phyloP scores from a whole-genome alignment of 495 filamentous ascomycete species.

The Wilcoxina mikolae region DNA sequence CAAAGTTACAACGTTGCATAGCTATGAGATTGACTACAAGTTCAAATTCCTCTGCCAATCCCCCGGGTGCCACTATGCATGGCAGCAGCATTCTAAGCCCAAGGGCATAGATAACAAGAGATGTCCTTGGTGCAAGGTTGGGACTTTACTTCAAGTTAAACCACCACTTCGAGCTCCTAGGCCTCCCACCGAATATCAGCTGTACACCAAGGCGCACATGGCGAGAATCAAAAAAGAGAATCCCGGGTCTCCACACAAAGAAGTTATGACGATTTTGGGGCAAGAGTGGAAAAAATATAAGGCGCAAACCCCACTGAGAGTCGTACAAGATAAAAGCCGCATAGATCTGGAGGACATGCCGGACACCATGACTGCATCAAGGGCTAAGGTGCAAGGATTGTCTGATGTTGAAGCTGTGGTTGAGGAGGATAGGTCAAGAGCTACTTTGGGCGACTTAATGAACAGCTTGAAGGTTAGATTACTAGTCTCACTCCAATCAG shows the following conservation, averaged over 20 bases:
- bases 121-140: conserved; percentile 54
- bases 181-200: conserved; percentile 44
- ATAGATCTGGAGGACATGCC: too few species aligned
- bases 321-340: neutral
- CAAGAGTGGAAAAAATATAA: neutral
- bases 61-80: conserved; percentile 46
- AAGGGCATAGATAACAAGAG: conserved; percentile 49
- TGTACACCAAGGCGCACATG: conserved; percentile 54
- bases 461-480: too few species aligned
- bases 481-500: too few species aligned
- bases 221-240: conserved; percentile 39
- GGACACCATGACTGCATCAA: too few species aligned
- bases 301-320: conserved; percentile 1
- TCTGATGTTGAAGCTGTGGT: too few species aligned
- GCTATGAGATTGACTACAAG: conserved; percentile 76
- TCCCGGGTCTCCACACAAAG: conserved; percentile 41
- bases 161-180: conserved; percentile 48
- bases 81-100: conserved; percentile 68
- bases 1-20: conserved; percentile 70
- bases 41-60: conserved; percentile 64
- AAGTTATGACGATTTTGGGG: conserved; percentile 44
- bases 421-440: too few species aligned
- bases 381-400: too few species aligned
- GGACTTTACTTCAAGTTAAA: conserved; percentile 57
- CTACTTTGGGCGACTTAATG: too few species aligned